A percentile compares a stretch with the other conserved stretches of the same genome.
These are phyloP conservation scores for Globisporangium takayamanum DNA, from an alignment of 352 stramenopile species.

Conservation along the genomic window DNA sequence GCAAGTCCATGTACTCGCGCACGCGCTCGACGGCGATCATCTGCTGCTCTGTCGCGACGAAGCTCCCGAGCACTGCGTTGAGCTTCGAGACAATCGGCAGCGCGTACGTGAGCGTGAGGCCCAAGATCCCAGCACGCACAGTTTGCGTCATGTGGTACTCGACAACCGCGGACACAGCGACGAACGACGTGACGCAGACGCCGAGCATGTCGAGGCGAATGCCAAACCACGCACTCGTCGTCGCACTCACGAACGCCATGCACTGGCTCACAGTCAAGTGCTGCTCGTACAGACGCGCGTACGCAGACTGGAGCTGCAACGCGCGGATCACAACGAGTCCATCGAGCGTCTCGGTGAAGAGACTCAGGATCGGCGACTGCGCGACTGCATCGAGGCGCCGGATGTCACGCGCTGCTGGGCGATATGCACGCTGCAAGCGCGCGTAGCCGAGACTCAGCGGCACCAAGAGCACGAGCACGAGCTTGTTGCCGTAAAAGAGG, in stretches of 20 bases:
- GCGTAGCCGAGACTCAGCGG: constrained; percentile 68
- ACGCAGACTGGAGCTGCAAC: constrained; percentile 36
- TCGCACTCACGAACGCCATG: constrained; percentile 66
- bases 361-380: constrained; percentile 65
- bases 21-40: constrained; percentile 90
- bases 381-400: constrained; percentile 62
- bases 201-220: constrained; percentile 81
- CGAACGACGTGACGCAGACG: constrained; percentile 76
- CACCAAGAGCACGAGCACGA: constrained; percentile 67
- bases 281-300: constrained; percentile 29
- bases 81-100: constrained; percentile 84
- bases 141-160: constrained; percentile 47
- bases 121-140: constrained; percentile 69
- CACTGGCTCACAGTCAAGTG: constrained; percentile 64
- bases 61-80: constrained; percentile 79
- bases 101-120: constrained; percentile 89
- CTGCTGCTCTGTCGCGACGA: constrained; percentile 87
- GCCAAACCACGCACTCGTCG: constrained; percentile 78
- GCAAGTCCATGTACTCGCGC: constrained; percentile 68
- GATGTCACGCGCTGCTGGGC: constrained; percentile 66
- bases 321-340: constrained; percentile 62
- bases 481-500: constrained; percentile 72
- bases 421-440: constrained; percentile 53
- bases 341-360: constrained; percentile 74
- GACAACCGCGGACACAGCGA: constrained; percentile 68